Base-by-base conservation (phyloP, 1,139 yeast genomes). In the Taphrina flavorubra region DNA sequence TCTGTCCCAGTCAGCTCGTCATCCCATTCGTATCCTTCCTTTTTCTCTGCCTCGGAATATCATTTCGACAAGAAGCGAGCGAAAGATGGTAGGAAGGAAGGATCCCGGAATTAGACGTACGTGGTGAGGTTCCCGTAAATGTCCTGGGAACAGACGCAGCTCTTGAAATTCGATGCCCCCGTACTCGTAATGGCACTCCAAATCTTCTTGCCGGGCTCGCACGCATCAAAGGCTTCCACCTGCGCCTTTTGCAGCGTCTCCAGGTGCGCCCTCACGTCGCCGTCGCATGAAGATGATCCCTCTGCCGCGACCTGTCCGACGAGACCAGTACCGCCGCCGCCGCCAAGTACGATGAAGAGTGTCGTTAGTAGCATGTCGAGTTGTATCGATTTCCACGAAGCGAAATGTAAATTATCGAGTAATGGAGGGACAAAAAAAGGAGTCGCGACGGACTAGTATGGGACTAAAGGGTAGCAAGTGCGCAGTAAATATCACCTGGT, bases 121-220 rank as follows among this genome's bases (percentile, higher is more conserved):
- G 10, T 7, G 8, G 58, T 36, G 20, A 53, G 42, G 42, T 53
- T 53, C 5, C 36, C 34, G 44, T 53, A 37, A 11, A 53, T 18
- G 42, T 13, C 58, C 34, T 53, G 18, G 20, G 16, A 11, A 36
- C 58, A 53, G 44, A 53, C 16, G 18, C 58, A 53, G 25, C 36
- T 53, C 58, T 37, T 53, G 42, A 34, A 53, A 16, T 53, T 53
- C 6, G 58, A 42, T 25, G 58, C 40, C 2, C 6, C 11, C n/a
- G 42, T 36, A 16, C 34, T 37, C 14, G 25, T 36, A 1, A 53
- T 53, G 11, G 58, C 58, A 6, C 36, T 16, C 58, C 58, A 53
- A 36, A 53, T 53, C 58, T 53, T 53, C 58, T 53, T 53, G 11
- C 58, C 58, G 5, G 58, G 58, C n/a, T 34, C 58, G 34, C 58